Percentiles rank a stretch among this genome's conserved stretches.
Conservation (phyloP, 2,329 filamentous ascomycete species). For the Botrytis pseudocinerea region DNA sequence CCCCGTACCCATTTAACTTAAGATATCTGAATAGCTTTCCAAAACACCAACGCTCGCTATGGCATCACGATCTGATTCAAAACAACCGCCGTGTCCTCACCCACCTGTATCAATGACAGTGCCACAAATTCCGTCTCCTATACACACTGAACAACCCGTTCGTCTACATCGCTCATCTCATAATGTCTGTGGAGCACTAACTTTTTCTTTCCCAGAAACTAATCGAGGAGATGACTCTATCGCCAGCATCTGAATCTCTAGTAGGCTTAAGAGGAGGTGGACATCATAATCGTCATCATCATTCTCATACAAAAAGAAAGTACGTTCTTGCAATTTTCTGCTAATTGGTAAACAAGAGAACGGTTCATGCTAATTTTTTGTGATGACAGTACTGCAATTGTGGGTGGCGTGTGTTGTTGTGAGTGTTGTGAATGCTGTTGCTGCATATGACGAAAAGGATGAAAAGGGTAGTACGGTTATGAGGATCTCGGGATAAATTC, state of each 20-base stretch:
- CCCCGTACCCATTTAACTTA: background rate
- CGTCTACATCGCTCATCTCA: background rate
- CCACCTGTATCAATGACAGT: background rate
- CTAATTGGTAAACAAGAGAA: background rate
- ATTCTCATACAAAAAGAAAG: background rate
- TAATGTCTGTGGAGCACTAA: background rate
- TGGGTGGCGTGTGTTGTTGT: background rate
- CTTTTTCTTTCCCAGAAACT: background rate
- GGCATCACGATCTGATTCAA: background rate
- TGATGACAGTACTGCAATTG: background rate
- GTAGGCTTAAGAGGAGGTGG: conserved; percentile 3
- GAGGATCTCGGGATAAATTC: background rate
- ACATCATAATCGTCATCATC: background rate
- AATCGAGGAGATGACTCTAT: background rate
- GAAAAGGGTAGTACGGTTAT: no score
- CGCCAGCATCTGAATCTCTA: background rate
- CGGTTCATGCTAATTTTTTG: background rate
- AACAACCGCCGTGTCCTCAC: background rate
- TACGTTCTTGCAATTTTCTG: background rate
- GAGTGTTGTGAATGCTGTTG: background rate
- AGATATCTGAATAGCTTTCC: background rate
- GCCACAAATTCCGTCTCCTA: background rate
- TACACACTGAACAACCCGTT: background rate
- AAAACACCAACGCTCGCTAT: background rate
- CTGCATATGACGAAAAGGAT: background rate